These are phyloP conservation scores for Theobroma cacao DNA, from an alignment of 345 rosid species.

Conservation along the genomic window DNA sequence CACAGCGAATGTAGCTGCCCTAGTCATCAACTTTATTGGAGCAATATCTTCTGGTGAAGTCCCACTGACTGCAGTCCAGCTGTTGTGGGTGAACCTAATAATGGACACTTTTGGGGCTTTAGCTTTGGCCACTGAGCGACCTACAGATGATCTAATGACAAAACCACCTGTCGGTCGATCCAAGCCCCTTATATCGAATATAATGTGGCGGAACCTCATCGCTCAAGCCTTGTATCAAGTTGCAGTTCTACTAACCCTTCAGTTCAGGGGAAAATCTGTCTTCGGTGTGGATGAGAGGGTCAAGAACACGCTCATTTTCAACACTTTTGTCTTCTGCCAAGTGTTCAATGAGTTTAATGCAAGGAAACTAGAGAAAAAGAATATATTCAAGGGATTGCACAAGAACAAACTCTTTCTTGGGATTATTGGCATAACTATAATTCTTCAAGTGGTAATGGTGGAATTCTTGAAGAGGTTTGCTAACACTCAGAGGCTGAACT, in stretches of 20 bases:
- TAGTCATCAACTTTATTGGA: conserved; percentile 36
- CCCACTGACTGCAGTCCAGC: conserved; percentile 43
- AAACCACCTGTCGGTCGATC: conserved; percentile 33
- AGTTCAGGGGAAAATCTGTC: conserved; percentile 33
- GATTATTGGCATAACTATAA: conserved; percentile 29
- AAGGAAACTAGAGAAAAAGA: conserved; percentile 40
- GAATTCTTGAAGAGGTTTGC: conserved; percentile 44
- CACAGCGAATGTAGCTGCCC: conserved; percentile 40
- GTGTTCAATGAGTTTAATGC: conserved; percentile 41
- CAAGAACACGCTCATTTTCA: conserved; percentile 39
- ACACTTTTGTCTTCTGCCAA: conserved; percentile 35
- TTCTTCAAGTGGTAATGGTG: conserved; percentile 40
- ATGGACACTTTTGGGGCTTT: conserved; percentile 45
- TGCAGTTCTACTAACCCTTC: conserved; percentile 27
- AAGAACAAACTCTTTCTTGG: conserved; percentile 32
- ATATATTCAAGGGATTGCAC: conserved; percentile 34
- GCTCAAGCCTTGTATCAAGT: conserved; percentile 43
- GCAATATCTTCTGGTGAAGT: conserved; percentile 39
- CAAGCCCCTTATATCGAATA: conserved; percentile 34
- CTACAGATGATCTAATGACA: conserved; percentile 35
- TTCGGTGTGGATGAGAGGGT: conserved; percentile 24
- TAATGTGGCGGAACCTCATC: conserved; percentile 44
- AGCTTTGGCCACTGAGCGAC: conserved; percentile 38
- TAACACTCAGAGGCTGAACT: conserved; percentile 36
- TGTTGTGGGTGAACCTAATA: conserved; percentile 45